Evolutionary conservation across 1,139 yeast species (phyloP).

Genomic region (Ogataea hybrid): DNA sequence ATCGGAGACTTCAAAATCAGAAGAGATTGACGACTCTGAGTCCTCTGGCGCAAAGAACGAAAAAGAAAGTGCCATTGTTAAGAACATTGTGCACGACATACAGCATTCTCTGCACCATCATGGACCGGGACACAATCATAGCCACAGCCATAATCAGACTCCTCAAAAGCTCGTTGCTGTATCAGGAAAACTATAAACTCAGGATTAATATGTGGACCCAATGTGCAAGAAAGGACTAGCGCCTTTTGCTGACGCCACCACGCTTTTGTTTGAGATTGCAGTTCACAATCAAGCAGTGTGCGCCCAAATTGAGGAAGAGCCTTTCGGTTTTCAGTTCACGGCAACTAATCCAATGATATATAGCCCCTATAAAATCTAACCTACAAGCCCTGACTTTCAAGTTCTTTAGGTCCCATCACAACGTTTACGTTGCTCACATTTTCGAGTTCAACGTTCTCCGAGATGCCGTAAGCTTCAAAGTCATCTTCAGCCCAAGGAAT

Average conservation of each 20-base stretch:
- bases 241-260: conserved; percentile 2
- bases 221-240: conserved; percentile 2
- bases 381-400: conserved; percentile 2
- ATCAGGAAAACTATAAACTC: conserved; percentile 1
- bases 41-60: conserved; percentile 2
- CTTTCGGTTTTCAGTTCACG: conserved; percentile 1
- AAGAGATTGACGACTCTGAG: conserved; percentile 2
- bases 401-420: conserved; percentile 1
- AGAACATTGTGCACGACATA: conserved; percentile 1
- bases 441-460: conserved; percentile 2
- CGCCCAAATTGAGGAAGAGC: conserved; percentile 2
- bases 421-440: conserved; percentile 2
- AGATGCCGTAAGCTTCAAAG: conserved; percentile 35
- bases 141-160: conserved; percentile 2
- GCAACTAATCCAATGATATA: conserved; percentile 1
- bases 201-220: conserved; percentile 1
- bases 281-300: conserved; percentile 2
- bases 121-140: conserved; percentile 1
- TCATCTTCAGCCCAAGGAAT: conserved; percentile 76
- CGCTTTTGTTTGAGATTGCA: conserved; percentile 1
- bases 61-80: background rate
- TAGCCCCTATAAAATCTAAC: conserved; percentile 1
- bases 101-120: conserved; percentile 1
- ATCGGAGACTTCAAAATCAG: conserved; percentile 1
- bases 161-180: conserved; percentile 1